Evolutionary conservation across 1,139 yeast species (phyloP), one percentile per base, ranked within the genome.

Genomic region (Saccharomyces hybrid): DNA sequence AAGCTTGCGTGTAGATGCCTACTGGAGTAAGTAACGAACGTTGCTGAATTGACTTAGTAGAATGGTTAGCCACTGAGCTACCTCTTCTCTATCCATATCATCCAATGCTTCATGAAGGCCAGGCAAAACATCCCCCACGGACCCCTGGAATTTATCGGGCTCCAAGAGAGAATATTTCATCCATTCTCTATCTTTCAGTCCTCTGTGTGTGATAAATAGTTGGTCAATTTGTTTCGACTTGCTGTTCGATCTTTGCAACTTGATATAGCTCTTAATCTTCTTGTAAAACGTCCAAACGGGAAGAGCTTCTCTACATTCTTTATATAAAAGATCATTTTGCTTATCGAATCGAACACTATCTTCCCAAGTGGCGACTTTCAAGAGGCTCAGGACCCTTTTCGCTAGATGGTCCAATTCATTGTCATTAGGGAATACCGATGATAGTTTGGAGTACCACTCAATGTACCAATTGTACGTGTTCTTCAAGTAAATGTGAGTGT

Each of bases 261-360:
- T 78, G 14, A 85, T 78, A 58, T 82, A 84, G 12, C 83, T 74
- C 52, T 73, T 77, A 38, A 86, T 64, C 65, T 87, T 87, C 58
- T 76, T 78, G 62, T 75, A 77, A 55, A 78, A 73, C 60, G 75
- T 75, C 71, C 84, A 86, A 88, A 93, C 84, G 0, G 95, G 88
- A 61, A 79, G 83, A 62, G 86, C 95, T 50, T 76, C 73, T 1
- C 75, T 70, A 52, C 84, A 77, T 27, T 77, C 74, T 1, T 69
- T 69, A 60, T 80, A 82, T 14, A 86, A 28, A 9, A 57, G 51
- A 3, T 57, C 53, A 38, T 59, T 60, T 44, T 56, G 55, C 5
- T 56, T 55, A 48, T 66, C 72, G 52, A 68, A 68, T 6, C 38
- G 14, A 2, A 54, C 42, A 38, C 67, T 61, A 7, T 61, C 61